These are phyloP conservation scores for Phaeosphaeriaceae sp. DNA, from an alignment of 2,329 filamentous ascomycete genomes.

Conservation along the genomic window DNA sequence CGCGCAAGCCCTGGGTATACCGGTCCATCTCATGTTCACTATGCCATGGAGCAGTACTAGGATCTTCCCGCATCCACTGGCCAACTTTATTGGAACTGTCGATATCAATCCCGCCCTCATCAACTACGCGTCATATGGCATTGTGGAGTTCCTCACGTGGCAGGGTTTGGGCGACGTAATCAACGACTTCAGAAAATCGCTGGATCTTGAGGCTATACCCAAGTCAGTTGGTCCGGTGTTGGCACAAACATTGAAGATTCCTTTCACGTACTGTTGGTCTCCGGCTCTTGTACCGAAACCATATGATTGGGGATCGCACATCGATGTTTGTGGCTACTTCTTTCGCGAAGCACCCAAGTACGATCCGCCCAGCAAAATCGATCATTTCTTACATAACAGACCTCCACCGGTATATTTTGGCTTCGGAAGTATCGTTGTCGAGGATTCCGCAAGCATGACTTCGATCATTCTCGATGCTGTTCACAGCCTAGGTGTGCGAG, in stretches of 20 bases:
- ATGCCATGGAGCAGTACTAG: slow-evolving; percentile 60
- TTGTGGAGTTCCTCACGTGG: slow-evolving; percentile 60
- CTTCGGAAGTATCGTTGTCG: slow-evolving; percentile 64
- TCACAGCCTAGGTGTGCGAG: slow-evolving; percentile 43
- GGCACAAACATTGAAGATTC: slow-evolving; percentile 46
- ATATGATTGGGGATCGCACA: slow-evolving; percentile 16
- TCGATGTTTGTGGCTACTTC: slow-evolving; percentile 55
- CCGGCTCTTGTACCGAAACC: slow-evolving; percentile 40
- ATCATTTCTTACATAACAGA: slow-evolving; percentile 56
- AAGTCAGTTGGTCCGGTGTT: slow-evolving; percentile 47
- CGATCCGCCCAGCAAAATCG: slow-evolving; percentile 36
- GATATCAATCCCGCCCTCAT: slow-evolving; percentile 38
- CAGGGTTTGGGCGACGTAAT: slow-evolving; percentile 58
- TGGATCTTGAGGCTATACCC: slow-evolving; percentile 52
- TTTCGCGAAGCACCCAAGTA: slow-evolving; percentile 51
- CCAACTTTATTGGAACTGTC: slow-evolving; percentile 50
- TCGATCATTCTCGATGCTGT: slow-evolving; percentile 57
- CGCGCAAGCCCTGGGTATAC: slow-evolving; percentile 74
- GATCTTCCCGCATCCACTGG: slow-evolving; percentile 59
- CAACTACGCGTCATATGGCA: slow-evolving; percentile 55
- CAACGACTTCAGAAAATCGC: slow-evolving; percentile 49
- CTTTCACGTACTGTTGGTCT: slow-evolving; percentile 57
- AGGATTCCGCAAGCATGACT: slow-evolving; percentile 56
- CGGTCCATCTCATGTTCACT: slow-evolving; percentile 76
- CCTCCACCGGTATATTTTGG: slow-evolving; percentile 62